A percentile compares a stretch with the other conserved stretches of the same genome.
These are phyloP conservation scores for Xylariaceae sp. DNA, from an alignment of 2,329 filamentous ascomycete genomes.

Conservation along the genomic window DNA sequence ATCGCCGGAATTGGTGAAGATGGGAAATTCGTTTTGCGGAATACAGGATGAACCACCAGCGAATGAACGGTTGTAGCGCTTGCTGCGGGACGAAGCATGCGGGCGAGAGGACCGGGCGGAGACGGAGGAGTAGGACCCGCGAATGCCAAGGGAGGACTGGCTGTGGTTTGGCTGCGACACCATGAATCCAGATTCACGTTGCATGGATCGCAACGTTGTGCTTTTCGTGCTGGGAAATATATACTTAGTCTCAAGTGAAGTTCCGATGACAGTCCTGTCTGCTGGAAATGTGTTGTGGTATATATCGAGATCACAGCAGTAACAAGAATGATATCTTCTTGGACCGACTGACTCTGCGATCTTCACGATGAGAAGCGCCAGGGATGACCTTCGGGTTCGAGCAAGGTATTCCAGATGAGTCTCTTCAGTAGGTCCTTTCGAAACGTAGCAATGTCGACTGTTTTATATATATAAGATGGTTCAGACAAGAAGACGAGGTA, in stretches of 20 bases:
- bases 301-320: neutral
- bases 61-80: conserved; percentile 77
- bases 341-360: neutral
- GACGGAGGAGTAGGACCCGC: conserved; percentile 57
- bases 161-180: conserved; percentile 56
- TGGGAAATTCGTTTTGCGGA: conserved; percentile 84
- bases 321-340: no score
- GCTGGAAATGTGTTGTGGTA: neutral
- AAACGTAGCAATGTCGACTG: neutral
- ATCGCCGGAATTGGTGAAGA: conserved; percentile 86
- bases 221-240: no score
- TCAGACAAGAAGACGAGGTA: neutral
- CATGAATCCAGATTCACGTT: conserved; percentile 40
- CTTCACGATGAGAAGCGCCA: neutral
- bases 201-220: no score
- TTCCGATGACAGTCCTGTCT: neutral
- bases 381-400: neutral
- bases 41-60: conserved; percentile 64
- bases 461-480: neutral
- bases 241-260: neutral
- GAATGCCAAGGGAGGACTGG: conserved; percentile 50
- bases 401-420: no score
- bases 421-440: no score
- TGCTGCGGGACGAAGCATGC: conserved; percentile 45
- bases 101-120: conserved; percentile 57